Percentiles rank a stretch among this genome's conserved stretches.
These are phyloP conservation scores for Cercospora sesami DNA, from an alignment of 2,329 filamentous ascomycete species.

Conservation along the genomic window DNA sequence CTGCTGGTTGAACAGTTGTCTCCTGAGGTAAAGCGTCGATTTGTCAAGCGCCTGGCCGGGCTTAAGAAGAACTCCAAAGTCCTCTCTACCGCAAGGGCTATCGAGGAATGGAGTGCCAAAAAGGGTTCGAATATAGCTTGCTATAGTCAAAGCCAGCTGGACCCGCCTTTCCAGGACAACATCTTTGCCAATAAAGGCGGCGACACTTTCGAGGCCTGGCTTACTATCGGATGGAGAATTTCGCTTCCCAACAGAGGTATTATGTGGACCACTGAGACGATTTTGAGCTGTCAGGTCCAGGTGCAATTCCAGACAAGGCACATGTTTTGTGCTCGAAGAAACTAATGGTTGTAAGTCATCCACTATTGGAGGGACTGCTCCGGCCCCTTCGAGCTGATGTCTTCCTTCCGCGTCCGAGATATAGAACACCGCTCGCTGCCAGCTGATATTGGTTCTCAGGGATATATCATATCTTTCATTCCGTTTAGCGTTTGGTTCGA, in stretches of 20 bases:
- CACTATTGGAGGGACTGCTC: neutral
- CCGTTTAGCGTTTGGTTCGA: too few species aligned
- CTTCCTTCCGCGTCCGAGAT: neutral
- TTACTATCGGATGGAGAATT: neutral
- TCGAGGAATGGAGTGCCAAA: neutral
- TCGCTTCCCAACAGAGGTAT: neutral
- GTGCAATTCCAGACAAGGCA: neutral
- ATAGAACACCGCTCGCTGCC: neutral
- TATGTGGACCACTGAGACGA: neutral
- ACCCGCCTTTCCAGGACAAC: neutral
- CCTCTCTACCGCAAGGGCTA: neutral
- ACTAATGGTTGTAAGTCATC: neutral
- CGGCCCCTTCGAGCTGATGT: neutral
- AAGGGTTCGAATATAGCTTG: neutral
- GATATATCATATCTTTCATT: neutral
- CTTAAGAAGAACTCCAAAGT: neutral
- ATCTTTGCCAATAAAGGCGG: neutral
- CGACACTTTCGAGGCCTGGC: neutral
- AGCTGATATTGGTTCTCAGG: neutral
- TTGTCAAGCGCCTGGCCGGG: neutral
- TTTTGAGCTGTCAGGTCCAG: neutral
- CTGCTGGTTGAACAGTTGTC: neutral
- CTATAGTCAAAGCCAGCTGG: neutral
- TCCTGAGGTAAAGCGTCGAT: neutral
- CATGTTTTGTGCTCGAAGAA: neutral